Conservation (phyloP, 139 green algal genomes). For the Pleodorina starrii region DNA sequence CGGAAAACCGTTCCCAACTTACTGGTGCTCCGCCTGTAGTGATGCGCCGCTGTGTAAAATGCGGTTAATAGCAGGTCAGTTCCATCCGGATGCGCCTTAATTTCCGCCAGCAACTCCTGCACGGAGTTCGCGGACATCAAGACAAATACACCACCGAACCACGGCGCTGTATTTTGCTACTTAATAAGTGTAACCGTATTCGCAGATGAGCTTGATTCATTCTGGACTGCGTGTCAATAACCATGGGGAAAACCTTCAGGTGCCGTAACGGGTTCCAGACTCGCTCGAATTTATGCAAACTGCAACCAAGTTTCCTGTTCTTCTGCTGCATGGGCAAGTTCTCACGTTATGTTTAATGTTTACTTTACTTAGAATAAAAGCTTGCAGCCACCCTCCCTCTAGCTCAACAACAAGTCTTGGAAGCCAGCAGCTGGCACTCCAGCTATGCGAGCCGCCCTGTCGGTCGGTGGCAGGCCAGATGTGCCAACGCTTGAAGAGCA, state of each 20-base stretch:
- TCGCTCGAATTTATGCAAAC: neutral
- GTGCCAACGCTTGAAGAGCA: conserved; percentile 51
- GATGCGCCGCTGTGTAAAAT: conserved; percentile 37
- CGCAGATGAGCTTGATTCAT: too few relatives aligned
- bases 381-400: too few relatives aligned
- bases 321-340: too few relatives aligned
- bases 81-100: conserved; percentile 17
- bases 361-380: too few relatives aligned
- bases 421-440: neutral
- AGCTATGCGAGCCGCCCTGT: conserved; percentile 2
- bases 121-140: neutral
- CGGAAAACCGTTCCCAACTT: too few relatives aligned
- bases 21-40: conserved; percentile 49
- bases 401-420: too few relatives aligned
- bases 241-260: too few relatives aligned
- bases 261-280: too few relatives aligned
- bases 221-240: too few relatives aligned
- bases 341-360: too few relatives aligned
- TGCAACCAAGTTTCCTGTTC: too few relatives aligned
- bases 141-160: neutral
- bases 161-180: neutral
- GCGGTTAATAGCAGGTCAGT: conserved; percentile 51
- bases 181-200: neutral
- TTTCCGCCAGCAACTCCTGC: conserved; percentile 27
- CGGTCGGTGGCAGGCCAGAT: neutral